These are phyloP conservation scores for Neofusicoccum ribis DNA, from an alignment of 2,329 filamentous ascomycete species.

Conservation along the genomic window DNA sequence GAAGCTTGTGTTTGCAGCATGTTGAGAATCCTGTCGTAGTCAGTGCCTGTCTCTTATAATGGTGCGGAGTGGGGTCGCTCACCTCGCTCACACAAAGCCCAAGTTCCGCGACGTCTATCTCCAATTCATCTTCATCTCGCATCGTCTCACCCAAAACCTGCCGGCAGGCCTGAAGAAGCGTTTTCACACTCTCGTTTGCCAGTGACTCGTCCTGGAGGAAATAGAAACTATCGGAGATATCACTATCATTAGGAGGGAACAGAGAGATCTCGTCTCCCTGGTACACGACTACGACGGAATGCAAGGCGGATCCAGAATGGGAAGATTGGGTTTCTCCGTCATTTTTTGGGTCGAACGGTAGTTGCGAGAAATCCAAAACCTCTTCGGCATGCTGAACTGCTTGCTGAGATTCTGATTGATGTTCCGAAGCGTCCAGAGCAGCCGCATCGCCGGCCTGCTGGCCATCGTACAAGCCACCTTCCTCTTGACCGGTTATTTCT, in stretches of 20 bases:
- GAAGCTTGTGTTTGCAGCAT: conserved; percentile 47
- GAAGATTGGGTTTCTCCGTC: neutral
- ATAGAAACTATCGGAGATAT: conserved; percentile 56
- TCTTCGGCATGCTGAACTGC: neutral
- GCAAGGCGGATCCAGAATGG: neutral
- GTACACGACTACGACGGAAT: conserved; percentile 48
- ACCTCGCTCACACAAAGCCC: conserved; percentile 61
- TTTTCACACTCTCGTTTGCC: conserved; percentile 52
- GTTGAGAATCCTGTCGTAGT: conserved; percentile 49
- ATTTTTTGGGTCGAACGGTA: conserved; percentile 2
- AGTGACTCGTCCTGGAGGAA: conserved; percentile 59
- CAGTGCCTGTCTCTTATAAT: conserved; percentile 27
- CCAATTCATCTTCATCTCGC: conserved; percentile 57
- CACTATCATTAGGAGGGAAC: conserved; percentile 57
- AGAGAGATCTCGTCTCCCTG: conserved; percentile 57
- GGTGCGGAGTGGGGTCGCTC: conserved; percentile 28
- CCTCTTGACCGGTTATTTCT: neutral
- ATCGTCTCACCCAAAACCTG: conserved; percentile 57
- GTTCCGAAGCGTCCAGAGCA: neutral
- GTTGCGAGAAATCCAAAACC: neutral
- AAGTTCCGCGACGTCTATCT: conserved; percentile 56
- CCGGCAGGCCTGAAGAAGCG: conserved; percentile 59
- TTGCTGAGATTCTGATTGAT: neutral
- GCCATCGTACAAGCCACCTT: neutral
- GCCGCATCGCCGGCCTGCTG: neutral